phyloP scores from a whole-genome alignment of 352 stramenopile species.

The Phytophthora capsici region DNA sequence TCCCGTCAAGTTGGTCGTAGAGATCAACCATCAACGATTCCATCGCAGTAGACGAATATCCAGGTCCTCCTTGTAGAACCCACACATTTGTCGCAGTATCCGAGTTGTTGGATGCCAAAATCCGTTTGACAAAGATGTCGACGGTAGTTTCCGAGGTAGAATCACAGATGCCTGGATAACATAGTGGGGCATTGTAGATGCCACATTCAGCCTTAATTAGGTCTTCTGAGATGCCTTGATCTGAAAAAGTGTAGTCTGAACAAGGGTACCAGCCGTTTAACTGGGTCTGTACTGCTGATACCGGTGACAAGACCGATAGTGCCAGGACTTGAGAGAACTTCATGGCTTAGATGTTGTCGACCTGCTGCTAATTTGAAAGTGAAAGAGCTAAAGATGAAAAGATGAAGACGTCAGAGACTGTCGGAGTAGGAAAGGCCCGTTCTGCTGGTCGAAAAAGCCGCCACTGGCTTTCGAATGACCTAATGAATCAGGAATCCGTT shows the following conservation, averaged over 20 bases:
- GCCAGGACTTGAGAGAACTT: neutral
- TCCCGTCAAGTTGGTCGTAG: conserved; percentile 21
- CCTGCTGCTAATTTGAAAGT: conserved; percentile 8
- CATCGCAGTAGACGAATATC: conserved; percentile 45
- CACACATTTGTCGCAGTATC: conserved; percentile 37
- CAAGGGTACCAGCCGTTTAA: conserved; percentile 39
- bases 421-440: neutral
- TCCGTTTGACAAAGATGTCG: conserved; percentile 49
- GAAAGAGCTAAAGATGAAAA: neutral
- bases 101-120: conserved; percentile 18
- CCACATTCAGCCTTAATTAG: conserved; percentile 32
- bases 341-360: conserved; percentile 3
- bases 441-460: conserved; percentile 2
- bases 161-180: conserved; percentile 33
- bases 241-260: conserved; percentile 31
- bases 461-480: neutral
- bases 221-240: conserved; percentile 10
- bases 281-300: neutral
- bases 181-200: conserved; percentile 38
- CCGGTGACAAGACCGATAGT: neutral
- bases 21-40: conserved; percentile 44
- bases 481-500: neutral
- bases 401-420: neutral
- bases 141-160: conserved; percentile 14
- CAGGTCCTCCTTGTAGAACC: conserved; percentile 50